A percentile compares a stretch with the other conserved stretches of the same genome.
Evolutionary conservation across 805 yeast genomes (phyloP).

Genomic region (Candida mattraensis): DNA sequence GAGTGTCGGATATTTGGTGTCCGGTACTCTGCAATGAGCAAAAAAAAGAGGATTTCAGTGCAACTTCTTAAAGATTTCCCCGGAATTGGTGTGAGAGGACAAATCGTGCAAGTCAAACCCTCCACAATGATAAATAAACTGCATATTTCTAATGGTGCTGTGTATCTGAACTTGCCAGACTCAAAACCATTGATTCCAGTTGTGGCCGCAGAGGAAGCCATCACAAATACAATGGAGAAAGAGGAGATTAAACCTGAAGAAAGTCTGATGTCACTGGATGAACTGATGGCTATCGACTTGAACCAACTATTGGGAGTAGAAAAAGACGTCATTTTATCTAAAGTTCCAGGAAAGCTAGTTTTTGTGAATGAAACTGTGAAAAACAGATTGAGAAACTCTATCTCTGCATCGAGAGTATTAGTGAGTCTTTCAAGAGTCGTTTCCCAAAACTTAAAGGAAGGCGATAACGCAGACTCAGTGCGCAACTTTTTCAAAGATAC

Average conservation of each 20-base stretch:
- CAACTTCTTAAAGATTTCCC: slow-evolving; percentile 73
- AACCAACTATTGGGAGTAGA: slow-evolving; percentile 22
- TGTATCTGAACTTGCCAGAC: slow-evolving; percentile 49
- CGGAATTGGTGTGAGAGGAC: slow-evolving; percentile 66
- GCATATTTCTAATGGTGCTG: slow-evolving; percentile 72
- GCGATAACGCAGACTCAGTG: slow-evolving; percentile 15
- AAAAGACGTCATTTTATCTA: slow-evolving; percentile 21
- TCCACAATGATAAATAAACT: slow-evolving; percentile 80
- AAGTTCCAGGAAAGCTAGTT: slow-evolving; percentile 30
- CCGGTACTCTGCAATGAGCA: slow-evolving; percentile 47
- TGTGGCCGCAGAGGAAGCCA: slow-evolving; percentile 17
- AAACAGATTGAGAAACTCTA: slow-evolving; percentile 17
- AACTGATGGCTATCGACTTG: slow-evolving; percentile 27
- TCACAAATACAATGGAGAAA: background rate
- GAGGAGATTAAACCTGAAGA: slow-evolving; percentile 9
- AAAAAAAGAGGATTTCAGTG: slow-evolving; percentile 61
- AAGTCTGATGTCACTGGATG: slow-evolving; percentile 26
- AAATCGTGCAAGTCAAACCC: slow-evolving; percentile 72
- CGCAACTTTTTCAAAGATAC: slow-evolving; percentile 23
- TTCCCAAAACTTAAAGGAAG: slow-evolving; percentile 10
- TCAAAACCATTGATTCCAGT: slow-evolving; percentile 35
- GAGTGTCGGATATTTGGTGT: slow-evolving; percentile 28
- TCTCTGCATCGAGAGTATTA: slow-evolving; percentile 12
- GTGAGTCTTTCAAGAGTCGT: slow-evolving; percentile 14
- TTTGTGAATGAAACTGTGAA: slow-evolving; percentile 25